Evolutionary conservation across 2,329 filamentous ascomycete species (phyloP), one percentile per base, ranked within the genome.

Genomic region (Fusarium cyanostomum): DNA sequence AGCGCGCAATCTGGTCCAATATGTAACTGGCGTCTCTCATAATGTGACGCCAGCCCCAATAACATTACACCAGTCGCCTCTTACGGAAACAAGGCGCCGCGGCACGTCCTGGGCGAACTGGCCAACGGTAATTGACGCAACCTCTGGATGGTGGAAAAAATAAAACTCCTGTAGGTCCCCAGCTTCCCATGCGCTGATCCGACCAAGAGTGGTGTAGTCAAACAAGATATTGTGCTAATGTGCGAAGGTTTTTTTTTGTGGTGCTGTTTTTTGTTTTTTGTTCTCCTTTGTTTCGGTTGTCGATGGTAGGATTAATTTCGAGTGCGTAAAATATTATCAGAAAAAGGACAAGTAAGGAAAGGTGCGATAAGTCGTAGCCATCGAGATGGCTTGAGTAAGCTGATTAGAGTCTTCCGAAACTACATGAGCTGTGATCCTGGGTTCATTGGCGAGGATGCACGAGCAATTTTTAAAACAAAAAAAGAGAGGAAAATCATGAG

Each of bases 401-500:
- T 66, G 57, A 70, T 71, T 71, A 63, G 59, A 60, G 46, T 61
- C 60, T 67, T 66, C 58, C 54, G 44, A 57, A 41, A 54, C 54
- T 54, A 52, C 52, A 59, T 56, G 28, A 56, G 57, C 52, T 56
- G 34, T 50, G 56, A 49, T 63, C 64, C 54, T 55, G 16, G 61
- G 39, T 56, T 56, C 42, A 37, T 55, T 66, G 52, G 48, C 54
- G 35, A 66, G 58, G 59, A 54, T 39, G 28, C 51, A 42, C 45
- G 27, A 55, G 56, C 41, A 28, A 46, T 35, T 27, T 52, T 43
- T 27, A 12, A 37, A 21, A 28, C 43, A 44, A 16, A 27, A 45
- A 66, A 59, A 64, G 57, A 44, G 43, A 69, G 64, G 55, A 58
- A 64, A 70, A 72, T 73, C 71, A 62, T 73, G 59, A 71, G 68